Percentiles rank a stretch among this genome's conserved stretches.
phyloP scores from a whole-genome alignment of 2,329 filamentous ascomycete species.

The Emericellopsis cladophorae region DNA sequence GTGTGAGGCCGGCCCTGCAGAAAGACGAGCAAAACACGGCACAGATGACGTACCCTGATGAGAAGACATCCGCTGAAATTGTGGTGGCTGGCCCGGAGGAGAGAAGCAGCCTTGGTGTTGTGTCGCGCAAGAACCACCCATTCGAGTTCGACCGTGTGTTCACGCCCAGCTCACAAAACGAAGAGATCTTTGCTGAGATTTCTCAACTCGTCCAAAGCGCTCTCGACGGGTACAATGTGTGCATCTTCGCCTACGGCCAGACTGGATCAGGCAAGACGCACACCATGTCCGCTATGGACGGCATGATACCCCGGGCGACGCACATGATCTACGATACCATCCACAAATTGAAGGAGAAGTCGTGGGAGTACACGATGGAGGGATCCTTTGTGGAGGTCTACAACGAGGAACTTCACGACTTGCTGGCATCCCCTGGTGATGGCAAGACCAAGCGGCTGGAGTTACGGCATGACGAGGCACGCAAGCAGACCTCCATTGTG shows the following conservation, averaged over 20 bases:
- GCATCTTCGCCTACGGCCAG: constrained; percentile 97
- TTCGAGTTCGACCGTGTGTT: constrained; percentile 96
- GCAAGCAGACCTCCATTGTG: constrained; percentile 70
- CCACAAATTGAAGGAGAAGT: constrained; percentile 71
- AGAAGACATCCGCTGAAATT: constrained; percentile 80
- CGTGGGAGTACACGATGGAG: constrained; percentile 89
- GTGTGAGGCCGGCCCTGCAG: constrained; percentile 66
- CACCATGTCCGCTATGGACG: constrained; percentile 84
- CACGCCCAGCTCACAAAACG: constrained; percentile 61
- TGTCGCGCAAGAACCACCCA: constrained; percentile 65
- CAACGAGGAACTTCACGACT: constrained; percentile 91
- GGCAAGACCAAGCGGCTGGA: constrained; percentile 72
- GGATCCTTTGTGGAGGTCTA: constrained; percentile 96
- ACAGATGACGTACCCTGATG: constrained; percentile 66
- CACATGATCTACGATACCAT: constrained; percentile 89
- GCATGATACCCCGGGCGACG: constrained; percentile 91
- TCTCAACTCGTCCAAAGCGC: constrained; percentile 94
- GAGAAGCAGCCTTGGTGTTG: constrained; percentile 63
- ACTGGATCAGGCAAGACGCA: constrained; percentile 94
- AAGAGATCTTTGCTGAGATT: constrained; percentile 88
- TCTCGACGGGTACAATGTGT: constrained; percentile 94
- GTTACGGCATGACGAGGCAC: constrained; percentile 73
- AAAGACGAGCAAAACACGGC: constrained; percentile 51
- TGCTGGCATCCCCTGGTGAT: constrained; percentile 52
- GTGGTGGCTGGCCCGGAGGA: constrained; percentile 74